phyloP scores from a whole-genome alignment of 2,329 filamentous ascomycete genomes.

The Colletotrichum navitas region DNA sequence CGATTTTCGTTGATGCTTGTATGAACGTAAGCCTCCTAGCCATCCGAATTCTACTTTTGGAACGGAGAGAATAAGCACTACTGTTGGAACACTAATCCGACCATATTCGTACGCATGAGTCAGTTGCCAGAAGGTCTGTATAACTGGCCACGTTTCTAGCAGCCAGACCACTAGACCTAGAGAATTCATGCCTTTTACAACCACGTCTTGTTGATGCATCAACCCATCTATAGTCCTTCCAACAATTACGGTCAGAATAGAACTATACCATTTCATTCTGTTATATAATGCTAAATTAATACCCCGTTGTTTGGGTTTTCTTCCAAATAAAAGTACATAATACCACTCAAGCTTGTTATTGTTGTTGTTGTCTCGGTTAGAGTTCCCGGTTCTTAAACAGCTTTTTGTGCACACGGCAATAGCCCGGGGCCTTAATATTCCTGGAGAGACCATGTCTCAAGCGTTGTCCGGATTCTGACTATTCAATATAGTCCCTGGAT shows the following conservation, averaged over 20 bases:
- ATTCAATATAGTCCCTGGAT: neutral
- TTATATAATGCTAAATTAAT: neutral
- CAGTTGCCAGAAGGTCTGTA: too few species aligned
- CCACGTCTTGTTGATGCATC: too few species aligned
- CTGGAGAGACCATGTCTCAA: neutral
- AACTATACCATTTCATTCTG: neutral
- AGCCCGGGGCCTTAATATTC: too few species aligned
- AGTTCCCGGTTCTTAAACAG: neutral
- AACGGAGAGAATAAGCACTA: too few species aligned
- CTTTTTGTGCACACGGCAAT: fast-evolving
- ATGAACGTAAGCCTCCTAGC: fast-evolving
- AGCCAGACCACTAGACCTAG: too few species aligned
- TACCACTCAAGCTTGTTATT: neutral
- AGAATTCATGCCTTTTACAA: too few species aligned
- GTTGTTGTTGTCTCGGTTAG: too few species aligned
- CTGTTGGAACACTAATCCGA: too few species aligned
- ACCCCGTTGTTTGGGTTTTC: neutral
- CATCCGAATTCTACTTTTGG: neutral
- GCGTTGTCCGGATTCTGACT: too few species aligned
- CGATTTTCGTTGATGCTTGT: neutral
- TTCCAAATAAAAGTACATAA: neutral
- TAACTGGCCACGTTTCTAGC: too few species aligned
- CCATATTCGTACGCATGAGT: too few species aligned
- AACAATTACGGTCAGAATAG: neutral
- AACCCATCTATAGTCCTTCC: too few species aligned